Conservation (phyloP, 768 basidiomycete genomes). For the Psilocybe azurescens region DNA sequence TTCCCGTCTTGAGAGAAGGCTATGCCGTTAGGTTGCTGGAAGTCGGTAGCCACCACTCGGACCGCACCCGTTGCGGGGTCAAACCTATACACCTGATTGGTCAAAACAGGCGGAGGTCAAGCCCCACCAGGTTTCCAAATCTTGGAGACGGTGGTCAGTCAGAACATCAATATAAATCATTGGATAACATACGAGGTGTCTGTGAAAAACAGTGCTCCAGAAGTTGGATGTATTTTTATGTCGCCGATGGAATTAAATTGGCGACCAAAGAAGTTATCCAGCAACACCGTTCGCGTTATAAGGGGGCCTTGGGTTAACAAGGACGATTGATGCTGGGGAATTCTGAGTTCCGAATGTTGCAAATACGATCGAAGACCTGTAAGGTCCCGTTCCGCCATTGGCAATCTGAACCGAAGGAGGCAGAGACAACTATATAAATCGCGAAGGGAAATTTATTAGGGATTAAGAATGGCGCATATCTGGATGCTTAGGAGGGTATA, state of each 20-base stretch:
- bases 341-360: not conserved
- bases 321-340: not conserved
- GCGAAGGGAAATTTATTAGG: not conserved
- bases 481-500: not conserved
- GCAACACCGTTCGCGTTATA: not conserved
- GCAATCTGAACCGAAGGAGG: not conserved
- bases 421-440: not conserved
- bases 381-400: not conserved
- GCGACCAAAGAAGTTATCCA: slow-evolving; percentile 5
- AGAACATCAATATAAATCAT: not conserved
- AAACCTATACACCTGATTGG: slow-evolving; percentile 80
- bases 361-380: not conserved
- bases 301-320: not conserved
- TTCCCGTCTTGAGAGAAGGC: slow-evolving; percentile 69
- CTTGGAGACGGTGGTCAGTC: slow-evolving; percentile 33
- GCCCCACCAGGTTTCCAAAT: slow-evolving; percentile 66
- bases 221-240: slow-evolving; percentile 1
- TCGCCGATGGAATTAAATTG: slow-evolving; percentile 5
- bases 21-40: slow-evolving; percentile 75
- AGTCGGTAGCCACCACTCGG: slow-evolving; percentile 78
- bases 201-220: slow-evolving; percentile 3
- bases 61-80: slow-evolving; percentile 68
- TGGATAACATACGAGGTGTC: not conserved
- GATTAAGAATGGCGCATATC: no score
- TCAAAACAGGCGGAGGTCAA: slow-evolving; percentile 71